Conservation (phyloP, 257 asterid species). For the Forsythia suspensa region DNA sequence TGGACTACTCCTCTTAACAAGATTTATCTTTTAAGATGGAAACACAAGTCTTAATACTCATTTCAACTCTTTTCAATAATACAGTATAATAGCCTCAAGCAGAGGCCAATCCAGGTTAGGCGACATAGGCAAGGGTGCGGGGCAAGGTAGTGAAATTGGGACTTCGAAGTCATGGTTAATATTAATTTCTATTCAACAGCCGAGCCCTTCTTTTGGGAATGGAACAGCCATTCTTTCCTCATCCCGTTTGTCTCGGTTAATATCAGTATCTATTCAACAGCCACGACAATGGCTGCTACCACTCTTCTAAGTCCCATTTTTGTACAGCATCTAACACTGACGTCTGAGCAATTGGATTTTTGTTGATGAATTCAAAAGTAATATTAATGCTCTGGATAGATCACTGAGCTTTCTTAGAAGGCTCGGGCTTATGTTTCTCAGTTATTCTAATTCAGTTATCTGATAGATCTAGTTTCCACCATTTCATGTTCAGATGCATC, state of each 20-base stretch:
- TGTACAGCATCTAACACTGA: neutral
- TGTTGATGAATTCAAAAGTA: neutral
- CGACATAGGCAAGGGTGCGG: neutral
- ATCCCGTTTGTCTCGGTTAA: neutral
- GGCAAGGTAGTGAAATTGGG: neutral
- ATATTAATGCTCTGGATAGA: neutral
- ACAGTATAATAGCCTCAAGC: neutral
- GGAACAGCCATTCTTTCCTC: neutral
- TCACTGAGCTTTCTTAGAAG: neutral
- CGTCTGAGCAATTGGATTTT: neutral
- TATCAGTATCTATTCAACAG: neutral
- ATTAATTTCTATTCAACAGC: neutral
- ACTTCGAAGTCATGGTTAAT: neutral
- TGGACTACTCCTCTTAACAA: no score
- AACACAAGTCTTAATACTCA: no score
- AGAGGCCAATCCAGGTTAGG: neutral
- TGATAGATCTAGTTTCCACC: neutral
- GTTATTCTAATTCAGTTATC: neutral
- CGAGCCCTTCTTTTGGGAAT: neutral
- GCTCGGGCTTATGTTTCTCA: neutral
- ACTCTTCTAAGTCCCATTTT: neutral
- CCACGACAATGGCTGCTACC: neutral
- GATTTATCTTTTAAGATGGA: no score
- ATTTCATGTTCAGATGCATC: neutral
- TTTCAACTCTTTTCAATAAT: neutral